phyloP scores from a whole-genome alignment of 164 flowering plant species.

The Liquidambar formosana region DNA sequence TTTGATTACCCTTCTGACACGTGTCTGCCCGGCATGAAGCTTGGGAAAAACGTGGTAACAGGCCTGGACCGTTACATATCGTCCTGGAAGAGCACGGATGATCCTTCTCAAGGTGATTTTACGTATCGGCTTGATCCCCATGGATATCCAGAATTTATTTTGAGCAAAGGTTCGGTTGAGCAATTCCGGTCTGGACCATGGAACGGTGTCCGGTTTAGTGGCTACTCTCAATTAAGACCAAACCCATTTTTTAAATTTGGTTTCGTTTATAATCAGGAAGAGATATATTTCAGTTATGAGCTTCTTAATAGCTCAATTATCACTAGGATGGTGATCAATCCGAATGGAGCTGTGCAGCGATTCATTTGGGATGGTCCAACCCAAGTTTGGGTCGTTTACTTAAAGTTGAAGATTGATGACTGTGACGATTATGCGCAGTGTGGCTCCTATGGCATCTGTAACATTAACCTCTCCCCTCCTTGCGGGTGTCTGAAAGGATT shows the following conservation, averaged over 20 bases:
- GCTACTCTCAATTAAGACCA: conserved; percentile 11
- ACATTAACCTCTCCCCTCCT: conserved; percentile 13
- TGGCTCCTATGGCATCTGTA: conserved; percentile 36
- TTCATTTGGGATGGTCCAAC: conserved; percentile 8
- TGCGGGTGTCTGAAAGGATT: conserved; percentile 45
- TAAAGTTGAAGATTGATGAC: conserved; percentile 3
- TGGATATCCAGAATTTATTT: conserved; percentile 28
- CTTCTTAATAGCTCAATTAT: conserved; percentile 8
- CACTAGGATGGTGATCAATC: conserved; percentile 10
- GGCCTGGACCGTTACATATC: conserved; percentile 21
- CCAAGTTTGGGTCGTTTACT: conserved; percentile 2
- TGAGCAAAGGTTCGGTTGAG: conserved; percentile 8
- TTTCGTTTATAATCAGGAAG: conserved; percentile 16
- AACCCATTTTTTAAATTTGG: conserved; percentile 2
- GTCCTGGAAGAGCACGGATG: conserved; percentile 39
- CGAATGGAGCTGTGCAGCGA: conserved; percentile 1
- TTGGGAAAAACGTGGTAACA: conserved; percentile 28
- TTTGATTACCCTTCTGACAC: conserved; percentile 37
- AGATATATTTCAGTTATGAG: conserved; percentile 22
- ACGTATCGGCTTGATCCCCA: conserved; percentile 18
- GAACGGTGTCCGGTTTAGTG: conserved; percentile 32
- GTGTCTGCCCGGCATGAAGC: conserved; percentile 35
- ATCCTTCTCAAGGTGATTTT: conserved; percentile 35
- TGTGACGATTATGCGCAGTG: conserved; percentile 28
- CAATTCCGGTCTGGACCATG: conserved; percentile 27